Conservation (phyloP, 805 yeast species). For the Candida coleopterorum region DNA sequence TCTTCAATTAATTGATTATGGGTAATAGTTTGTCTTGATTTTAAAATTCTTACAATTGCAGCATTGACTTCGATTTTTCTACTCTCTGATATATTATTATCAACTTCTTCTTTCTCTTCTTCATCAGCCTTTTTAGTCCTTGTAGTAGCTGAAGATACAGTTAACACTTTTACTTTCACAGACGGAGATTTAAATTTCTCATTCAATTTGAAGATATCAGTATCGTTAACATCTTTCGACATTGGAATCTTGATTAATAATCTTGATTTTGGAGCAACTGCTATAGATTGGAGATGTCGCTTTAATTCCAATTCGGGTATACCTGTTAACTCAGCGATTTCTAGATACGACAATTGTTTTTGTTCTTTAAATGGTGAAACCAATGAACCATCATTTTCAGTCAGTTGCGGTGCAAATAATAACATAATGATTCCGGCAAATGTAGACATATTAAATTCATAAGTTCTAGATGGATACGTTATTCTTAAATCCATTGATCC, state of each 20-base stretch:
- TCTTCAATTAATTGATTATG: conserved; percentile 69
- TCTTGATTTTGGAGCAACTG: conserved; percentile 77
- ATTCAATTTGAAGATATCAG: conserved; percentile 66
- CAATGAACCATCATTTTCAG: conserved; percentile 21
- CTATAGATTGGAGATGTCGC: conserved; percentile 76
- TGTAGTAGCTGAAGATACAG: conserved; percentile 40
- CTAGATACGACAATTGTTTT: conserved; percentile 50
- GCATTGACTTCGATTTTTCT: conserved; percentile 73
- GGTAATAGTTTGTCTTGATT: conserved; percentile 54
- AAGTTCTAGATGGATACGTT: conserved; percentile 61
- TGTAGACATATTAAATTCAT: conserved; percentile 77
- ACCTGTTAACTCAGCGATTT: conserved; percentile 59
- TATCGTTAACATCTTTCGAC: conserved; percentile 61
- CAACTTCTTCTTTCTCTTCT: conserved; percentile 48
- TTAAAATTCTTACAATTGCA: conserved; percentile 85
- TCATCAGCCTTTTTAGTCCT: conserved; percentile 36
- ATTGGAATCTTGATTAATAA: conserved; percentile 70
- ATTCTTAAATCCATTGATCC: conserved; percentile 80
- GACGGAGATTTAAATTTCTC: conserved; percentile 63
- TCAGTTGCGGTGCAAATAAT: conserved; percentile 50
- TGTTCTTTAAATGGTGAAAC: conserved; percentile 47
- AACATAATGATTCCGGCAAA: conserved; percentile 75
- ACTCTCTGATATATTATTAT: conserved; percentile 55
- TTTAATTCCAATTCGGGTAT: conserved; percentile 71
- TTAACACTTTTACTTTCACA: conserved; percentile 66